Evolutionary conservation across 768 basidiomycete species (phyloP), one percentile per base, ranked within the genome.

Genomic region (Rhizopogon vinicolor): DNA sequence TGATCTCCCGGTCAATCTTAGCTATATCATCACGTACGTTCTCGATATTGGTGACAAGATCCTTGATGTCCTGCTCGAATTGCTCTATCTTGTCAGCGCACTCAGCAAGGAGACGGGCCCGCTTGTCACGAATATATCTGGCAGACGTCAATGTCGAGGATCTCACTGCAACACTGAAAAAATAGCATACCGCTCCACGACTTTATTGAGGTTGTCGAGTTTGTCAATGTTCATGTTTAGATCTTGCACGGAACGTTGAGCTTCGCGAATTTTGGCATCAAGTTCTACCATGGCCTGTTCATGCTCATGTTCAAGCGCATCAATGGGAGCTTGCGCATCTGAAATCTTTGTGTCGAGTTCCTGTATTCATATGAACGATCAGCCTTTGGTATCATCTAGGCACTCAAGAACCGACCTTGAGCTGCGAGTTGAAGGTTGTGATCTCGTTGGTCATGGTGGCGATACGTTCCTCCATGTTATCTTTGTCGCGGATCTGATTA

Each of bases 41-140:
- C 52, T 78, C 77, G 9, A 81, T 69, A 25, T 75, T 68, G 25
- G 74, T 64, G 0, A 61, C 68, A 2, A 76, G 66, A 19, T 77
- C 71, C 33, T 68, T 63, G 54, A 85, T 81, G 53, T 77, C 74
- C 10, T 63, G 65, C 61, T 81, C 77, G 53, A 75, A 68, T 8
- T 73, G 72, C 19, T 75, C 78, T 12, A 91, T 79, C 53, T 77
- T 75, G 25, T 75, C 76, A 14, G 76, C 75, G 60, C 79, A 85
- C 35, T 89, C 86, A 25, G 80, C 74, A 44, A 91, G 74, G 53
- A 78, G 71, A 19, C 82, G 78, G 3, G 76, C 80, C 33, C 84
- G 81, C 62, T 84, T 86, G 41, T 86, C 84, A 50, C 83, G 82
- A 54, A 87, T 76, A 67, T 94, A 93, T 58, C 93, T 96, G 49